These are phyloP conservation scores for Neurospora sp. DNA, from an alignment of 495 filamentous ascomycete species.

Conservation along the genomic window DNA sequence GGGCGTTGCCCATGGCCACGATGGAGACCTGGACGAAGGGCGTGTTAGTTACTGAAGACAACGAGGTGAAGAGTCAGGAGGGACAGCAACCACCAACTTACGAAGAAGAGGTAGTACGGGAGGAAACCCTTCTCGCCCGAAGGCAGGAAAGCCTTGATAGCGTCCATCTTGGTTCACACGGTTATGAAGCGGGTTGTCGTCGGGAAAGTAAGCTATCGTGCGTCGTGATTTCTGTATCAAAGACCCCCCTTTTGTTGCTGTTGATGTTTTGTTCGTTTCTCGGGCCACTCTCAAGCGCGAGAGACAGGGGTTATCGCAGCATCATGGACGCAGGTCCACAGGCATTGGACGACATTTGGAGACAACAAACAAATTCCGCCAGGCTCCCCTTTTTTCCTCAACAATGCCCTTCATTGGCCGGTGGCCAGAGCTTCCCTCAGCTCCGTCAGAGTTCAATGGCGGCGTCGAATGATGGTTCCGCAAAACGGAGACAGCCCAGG, in stretches of 20 bases:
- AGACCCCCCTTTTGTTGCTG: background rate
- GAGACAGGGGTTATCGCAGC: background rate
- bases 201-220: background rate
- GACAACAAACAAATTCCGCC: background rate
- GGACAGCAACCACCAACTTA: conserved; percentile 17
- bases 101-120: conserved; percentile 39
- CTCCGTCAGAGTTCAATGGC: background rate
- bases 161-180: conserved; percentile 22
- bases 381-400: background rate
- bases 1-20: conserved; percentile 66
- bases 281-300: background rate
- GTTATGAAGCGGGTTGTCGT: background rate
- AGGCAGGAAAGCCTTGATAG: conserved; percentile 28
- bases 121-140: conserved; percentile 33
- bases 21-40: conserved; percentile 50
- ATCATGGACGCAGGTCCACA: background rate
- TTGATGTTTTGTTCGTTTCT: background rate
- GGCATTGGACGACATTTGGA: background rate
- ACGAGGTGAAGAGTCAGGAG: background rate
- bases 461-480: background rate
- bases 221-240: background rate
- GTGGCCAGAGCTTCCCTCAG: background rate
- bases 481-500: background rate
- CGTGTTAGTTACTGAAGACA: background rate
- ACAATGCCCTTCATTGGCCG: background rate